Percentiles rank a stretch among this genome's conserved stretches.
phyloP scores from a whole-genome alignment of 352 stramenopile genomes.

The Phytophthora idaei region DNA sequence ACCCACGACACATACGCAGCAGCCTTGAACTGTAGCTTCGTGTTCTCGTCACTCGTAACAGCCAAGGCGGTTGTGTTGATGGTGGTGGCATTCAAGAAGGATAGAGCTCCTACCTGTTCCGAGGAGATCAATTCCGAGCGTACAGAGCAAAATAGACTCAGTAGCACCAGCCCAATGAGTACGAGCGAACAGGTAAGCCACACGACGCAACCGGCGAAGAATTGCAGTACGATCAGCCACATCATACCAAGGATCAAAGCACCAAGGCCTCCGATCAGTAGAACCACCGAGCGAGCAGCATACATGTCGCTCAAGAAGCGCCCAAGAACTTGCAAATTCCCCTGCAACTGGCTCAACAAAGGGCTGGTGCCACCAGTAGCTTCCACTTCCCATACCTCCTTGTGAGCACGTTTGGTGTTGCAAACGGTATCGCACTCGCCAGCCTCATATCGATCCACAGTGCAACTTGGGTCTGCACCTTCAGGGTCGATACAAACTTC shows the following conservation, averaged over 20 bases:
- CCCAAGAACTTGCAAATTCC: conserved; percentile 56
- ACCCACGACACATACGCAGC: conserved; percentile 67
- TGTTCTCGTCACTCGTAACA: conserved; percentile 37
- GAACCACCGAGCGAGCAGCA: conserved; percentile 57
- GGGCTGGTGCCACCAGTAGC: conserved; percentile 57
- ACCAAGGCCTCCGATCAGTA: conserved; percentile 58
- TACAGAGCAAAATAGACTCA: conserved; percentile 82
- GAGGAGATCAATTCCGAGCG: conserved; percentile 63
- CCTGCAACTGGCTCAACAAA: conserved; percentile 75
- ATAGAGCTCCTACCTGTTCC: conserved; percentile 37
- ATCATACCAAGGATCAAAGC: conserved; percentile 62
- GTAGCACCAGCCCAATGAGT: conserved; percentile 60
- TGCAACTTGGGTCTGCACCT: conserved; percentile 60
- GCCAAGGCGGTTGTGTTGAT: conserved; percentile 38
- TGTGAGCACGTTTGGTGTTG: conserved; percentile 72
- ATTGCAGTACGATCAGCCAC: conserved; percentile 81
- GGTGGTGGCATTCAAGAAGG: conserved; percentile 52
- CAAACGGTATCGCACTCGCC: conserved; percentile 50
- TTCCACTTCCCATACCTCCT: conserved; percentile 62
- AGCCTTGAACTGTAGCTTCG: conserved; percentile 64
- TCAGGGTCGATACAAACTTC: conserved; percentile 68
- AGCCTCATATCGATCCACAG: conserved; percentile 42
- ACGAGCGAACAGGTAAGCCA: conserved; percentile 79
- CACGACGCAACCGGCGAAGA: conserved; percentile 78
- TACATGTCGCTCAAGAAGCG: conserved; percentile 82